Conservation (phyloP, 192 early-diverging fungal species). For the Backusella morwellensis region DNA sequence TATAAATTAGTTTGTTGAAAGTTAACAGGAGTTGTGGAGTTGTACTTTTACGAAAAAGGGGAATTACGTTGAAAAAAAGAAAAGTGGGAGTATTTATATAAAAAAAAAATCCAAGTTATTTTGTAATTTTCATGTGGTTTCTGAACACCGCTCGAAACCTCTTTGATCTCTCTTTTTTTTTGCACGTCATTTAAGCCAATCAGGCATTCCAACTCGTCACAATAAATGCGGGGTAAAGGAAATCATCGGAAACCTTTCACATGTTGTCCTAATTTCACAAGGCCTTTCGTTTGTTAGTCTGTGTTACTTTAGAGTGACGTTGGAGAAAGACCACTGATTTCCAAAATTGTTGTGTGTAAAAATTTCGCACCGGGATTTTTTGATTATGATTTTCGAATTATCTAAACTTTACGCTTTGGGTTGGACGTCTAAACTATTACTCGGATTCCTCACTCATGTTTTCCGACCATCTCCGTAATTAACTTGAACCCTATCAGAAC, state of each 20-base stretch:
- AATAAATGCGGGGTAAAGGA: conserved; percentile 20
- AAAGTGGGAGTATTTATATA: conserved; percentile 1
- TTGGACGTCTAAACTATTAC: conserved; percentile 12
- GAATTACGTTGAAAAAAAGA: conserved; percentile 1
- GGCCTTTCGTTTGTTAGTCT: not conserved
- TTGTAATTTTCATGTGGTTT: conserved; percentile 19
- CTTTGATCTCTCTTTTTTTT: not conserved
- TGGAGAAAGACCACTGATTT: not conserved
- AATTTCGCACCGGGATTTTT: conserved; percentile 5
- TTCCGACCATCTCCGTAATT: conserved; percentile 15
- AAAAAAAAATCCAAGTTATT: conserved; percentile 16
- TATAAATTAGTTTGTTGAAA: not conserved
- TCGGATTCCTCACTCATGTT: conserved; percentile 1
- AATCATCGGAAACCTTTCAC: conserved; percentile 19
- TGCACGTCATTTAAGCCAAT: conserved; percentile 10
- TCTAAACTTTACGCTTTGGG: not conserved
- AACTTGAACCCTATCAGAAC: not conserved
- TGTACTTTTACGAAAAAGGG: conserved; percentile 13
- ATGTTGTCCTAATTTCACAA: conserved; percentile 1
- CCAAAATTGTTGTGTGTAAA: not conserved
- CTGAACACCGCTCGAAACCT: conserved; percentile 10
- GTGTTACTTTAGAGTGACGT: not conserved
- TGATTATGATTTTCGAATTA: not conserved
- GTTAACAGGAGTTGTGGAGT: not conserved
- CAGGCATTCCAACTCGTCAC: not conserved